Conservation (phyloP, 2,329 filamentous ascomycete genomes). For the Geoglossum cookeanum region DNA sequence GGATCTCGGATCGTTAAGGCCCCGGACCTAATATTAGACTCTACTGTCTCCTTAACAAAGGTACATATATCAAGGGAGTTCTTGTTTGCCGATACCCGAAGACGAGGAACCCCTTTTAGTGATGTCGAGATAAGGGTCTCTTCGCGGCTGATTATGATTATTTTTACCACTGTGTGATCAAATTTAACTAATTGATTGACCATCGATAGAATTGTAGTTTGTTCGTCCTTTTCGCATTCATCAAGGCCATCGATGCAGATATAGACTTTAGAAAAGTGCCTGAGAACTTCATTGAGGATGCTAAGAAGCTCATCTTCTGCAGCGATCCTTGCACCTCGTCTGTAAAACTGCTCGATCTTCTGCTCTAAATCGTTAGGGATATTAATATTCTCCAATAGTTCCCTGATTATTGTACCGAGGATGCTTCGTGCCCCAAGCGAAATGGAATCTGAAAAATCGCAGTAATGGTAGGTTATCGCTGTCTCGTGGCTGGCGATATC, state of each 20-base stretch:
- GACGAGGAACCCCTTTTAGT: background rate
- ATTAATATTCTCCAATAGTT: constrained; percentile 5
- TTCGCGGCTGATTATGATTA: background rate
- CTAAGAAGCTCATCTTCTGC: background rate
- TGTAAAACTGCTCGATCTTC: constrained; percentile 2
- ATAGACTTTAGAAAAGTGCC: constrained; percentile 4
- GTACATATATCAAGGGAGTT: constrained; percentile 2
- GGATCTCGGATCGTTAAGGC: background rate
- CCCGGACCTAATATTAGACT: constrained; percentile 3
- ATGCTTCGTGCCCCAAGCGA: constrained; percentile 5
- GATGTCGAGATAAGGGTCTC: background rate
- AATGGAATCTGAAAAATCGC: constrained; percentile 5
- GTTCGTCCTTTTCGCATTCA: constrained; percentile 1
- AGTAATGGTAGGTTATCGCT: constrained; percentile 5
- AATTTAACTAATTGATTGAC: background rate
- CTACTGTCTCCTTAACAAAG: constrained; percentile 2
- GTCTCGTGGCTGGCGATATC: constrained; percentile 4
- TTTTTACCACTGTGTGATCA: background rate
- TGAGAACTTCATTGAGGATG: constrained; percentile 1
- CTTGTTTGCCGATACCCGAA: constrained; percentile 1
- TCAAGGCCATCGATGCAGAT: constrained; percentile 5
- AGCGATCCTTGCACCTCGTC: background rate
- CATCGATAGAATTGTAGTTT: constrained; percentile 3
- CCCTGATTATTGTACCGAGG: constrained; percentile 3
- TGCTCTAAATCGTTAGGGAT: constrained; percentile 5